Percentiles rank a stretch among this genome's conserved stretches.
These are phyloP conservation scores for Iberis pinnata DNA, from an alignment of 345 rosid genomes.

Conservation along the genomic window DNA sequence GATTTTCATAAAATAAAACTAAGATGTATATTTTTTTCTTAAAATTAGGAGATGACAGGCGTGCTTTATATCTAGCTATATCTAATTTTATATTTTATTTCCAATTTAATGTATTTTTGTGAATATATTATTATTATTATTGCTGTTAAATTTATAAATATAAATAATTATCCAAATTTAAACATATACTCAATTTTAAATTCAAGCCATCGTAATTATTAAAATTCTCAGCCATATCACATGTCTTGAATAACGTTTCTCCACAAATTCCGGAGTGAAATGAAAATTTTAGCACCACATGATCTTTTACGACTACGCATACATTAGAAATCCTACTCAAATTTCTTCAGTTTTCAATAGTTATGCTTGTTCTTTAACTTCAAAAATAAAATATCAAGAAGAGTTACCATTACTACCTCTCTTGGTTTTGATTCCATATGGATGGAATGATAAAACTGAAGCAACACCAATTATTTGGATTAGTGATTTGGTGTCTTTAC, in stretches of 20 bases:
- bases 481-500: constrained; percentile 35
- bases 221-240: constrained; percentile 30
- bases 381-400: not conserved
- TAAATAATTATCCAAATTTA: too few species aligned
- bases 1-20: too few species aligned
- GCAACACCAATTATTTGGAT: constrained; percentile 31
- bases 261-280: constrained; percentile 34
- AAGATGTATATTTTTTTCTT: too few species aligned
- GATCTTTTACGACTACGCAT: constrained; percentile 31
- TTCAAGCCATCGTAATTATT: constrained; percentile 30
- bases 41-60: too few species aligned
- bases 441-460: constrained; percentile 26
- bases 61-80: too few species aligned
- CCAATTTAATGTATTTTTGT: too few species aligned
- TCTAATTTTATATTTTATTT: too few species aligned
- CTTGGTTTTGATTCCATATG: constrained; percentile 29
- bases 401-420: constrained; percentile 38
- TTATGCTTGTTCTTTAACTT: not conserved
- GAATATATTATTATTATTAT: too few species aligned
- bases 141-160: too few species aligned
- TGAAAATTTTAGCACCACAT: constrained; percentile 46
- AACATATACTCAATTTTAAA: too few species aligned
- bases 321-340: constrained; percentile 8
- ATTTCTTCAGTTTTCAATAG: not conserved
- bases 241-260: constrained; percentile 29